A percentile compares a stretch with the other conserved stretches of the same genome.
These are phyloP conservation scores for Lophiotrema nucula DNA, from an alignment of 495 filamentous ascomycete genomes.

Conservation along the genomic window DNA sequence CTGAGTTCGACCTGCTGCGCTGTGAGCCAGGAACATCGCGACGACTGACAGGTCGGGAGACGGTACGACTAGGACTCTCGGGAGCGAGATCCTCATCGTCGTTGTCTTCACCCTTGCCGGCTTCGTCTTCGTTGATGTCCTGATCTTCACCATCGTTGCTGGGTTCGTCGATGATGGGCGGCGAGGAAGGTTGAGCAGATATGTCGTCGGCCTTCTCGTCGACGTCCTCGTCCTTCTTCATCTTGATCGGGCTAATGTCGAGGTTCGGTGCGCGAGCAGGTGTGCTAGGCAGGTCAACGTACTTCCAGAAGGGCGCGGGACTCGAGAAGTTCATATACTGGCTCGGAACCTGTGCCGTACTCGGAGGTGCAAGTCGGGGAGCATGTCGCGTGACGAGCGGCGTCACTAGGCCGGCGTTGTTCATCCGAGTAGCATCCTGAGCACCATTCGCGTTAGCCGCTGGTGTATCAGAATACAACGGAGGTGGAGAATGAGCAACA, in stretches of 20 bases:
- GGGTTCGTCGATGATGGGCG: conserved; percentile 29
- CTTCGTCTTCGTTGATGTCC: conserved; percentile 9
- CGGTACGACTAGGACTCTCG: conserved; percentile 34
- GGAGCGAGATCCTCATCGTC: conserved; percentile 28
- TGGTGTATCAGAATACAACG: conserved; percentile 34
- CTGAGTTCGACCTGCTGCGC: conserved; percentile 13
- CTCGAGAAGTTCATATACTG: conserved; percentile 94
- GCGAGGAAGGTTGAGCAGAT: conserved; percentile 28
- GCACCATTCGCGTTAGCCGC: conserved; percentile 32
- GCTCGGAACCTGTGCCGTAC: conserved; percentile 83
- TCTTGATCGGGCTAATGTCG: conserved; percentile 57
- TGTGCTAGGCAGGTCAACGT: conserved; percentile 71
- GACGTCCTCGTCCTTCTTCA: conserved; percentile 23
- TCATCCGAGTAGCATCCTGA: conserved; percentile 29
- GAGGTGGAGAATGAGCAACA: conserved; percentile 29
- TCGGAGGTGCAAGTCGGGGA: conserved; percentile 80
- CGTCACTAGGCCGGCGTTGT: conserved; percentile 59
- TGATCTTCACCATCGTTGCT: not conserved
- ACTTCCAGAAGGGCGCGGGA: conserved; percentile 97
- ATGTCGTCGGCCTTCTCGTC: conserved; percentile 20
- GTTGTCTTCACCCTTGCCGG: conserved; percentile 25
- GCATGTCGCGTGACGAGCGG: conserved; percentile 82
- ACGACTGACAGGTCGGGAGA: conserved; percentile 32
- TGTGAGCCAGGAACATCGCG: conserved; percentile 12
- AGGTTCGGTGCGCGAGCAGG: conserved; percentile 61